A percentile compares a stretch with the other conserved stretches of the same genome.
Conservation (phyloP, 2,329 filamentous ascomycete genomes). For the Mycogone perniciosa region DNA sequence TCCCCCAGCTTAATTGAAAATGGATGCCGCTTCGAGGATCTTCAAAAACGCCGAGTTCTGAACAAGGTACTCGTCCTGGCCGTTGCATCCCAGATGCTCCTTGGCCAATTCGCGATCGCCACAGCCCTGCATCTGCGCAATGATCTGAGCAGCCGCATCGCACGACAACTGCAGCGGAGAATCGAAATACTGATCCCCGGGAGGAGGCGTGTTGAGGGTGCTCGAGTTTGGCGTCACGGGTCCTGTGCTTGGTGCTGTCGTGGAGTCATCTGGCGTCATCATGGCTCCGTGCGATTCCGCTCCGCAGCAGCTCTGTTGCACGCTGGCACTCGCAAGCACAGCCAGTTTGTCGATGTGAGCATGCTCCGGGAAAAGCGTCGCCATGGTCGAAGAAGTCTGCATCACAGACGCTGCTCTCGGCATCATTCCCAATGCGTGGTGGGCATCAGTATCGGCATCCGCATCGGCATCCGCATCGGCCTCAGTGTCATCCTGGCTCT, state of each 20-base stretch:
- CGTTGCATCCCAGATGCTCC: conserved; percentile 25
- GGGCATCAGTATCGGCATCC: conserved; percentile 1
- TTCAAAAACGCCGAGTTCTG: conserved; percentile 30
- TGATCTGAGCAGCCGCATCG: conserved; percentile 30
- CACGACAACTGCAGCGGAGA: conserved; percentile 31
- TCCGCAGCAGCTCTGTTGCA: conserved; percentile 21
- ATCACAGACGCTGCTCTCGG: conserved; percentile 2
- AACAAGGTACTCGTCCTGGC: conserved; percentile 25
- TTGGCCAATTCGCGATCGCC: conserved; percentile 22
- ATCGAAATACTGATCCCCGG: conserved; percentile 13
- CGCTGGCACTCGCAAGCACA: conserved; percentile 33
- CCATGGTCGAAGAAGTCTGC: conserved; percentile 5
- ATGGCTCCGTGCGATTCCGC: conserved; percentile 18
- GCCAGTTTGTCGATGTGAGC: conserved; percentile 30
- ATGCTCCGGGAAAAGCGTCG: conserved; percentile 11
- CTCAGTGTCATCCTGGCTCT: conserved; percentile 26
- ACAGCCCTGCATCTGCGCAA: conserved; percentile 34
- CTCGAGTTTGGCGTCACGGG: conserved; percentile 17
- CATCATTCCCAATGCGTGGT: conserved; percentile 3
- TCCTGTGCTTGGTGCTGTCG: conserved; percentile 13
- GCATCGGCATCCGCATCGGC: conserved; percentile 13
- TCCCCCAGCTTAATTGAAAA: conserved; percentile 7
- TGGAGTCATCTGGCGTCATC: conserved; percentile 17
- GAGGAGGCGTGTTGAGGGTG: conserved; percentile 11
- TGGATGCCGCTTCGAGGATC: conserved; percentile 24